Conservation (phyloP, 169 alveolate species). For the Eimeria necatrix region DNA sequence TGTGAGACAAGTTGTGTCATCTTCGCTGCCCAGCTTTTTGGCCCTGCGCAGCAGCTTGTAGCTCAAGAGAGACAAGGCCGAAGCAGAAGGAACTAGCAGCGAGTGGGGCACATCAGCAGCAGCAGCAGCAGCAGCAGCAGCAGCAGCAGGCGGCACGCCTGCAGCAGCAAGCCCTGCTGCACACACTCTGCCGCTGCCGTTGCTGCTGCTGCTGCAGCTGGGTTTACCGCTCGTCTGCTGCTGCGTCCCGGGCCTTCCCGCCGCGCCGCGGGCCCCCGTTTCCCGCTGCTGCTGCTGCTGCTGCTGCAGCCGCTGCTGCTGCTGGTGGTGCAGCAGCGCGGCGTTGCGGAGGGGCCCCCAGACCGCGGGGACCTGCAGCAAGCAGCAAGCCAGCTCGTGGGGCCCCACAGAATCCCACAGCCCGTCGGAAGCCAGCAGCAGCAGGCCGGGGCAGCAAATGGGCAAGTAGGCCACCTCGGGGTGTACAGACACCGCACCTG, state of each 20-base stretch:
- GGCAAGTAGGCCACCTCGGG: slow-evolving; percentile 62
- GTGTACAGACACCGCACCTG: slow-evolving; percentile 1
- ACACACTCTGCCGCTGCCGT: neutral
- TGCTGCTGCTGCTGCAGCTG: slow-evolving; percentile 31
- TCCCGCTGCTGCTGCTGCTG: neutral
- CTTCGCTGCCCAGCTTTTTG: slow-evolving; percentile 58
- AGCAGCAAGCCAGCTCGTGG: neutral
- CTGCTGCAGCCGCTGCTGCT: no score
- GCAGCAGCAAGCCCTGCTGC: no score
- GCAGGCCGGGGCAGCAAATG: slow-evolving; percentile 44
- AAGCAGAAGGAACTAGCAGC: neutral
- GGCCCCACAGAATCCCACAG: slow-evolving; percentile 71
- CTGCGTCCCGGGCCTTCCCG: neutral
- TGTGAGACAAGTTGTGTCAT: slow-evolving; percentile 62
- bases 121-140: neutral
- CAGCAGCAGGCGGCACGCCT: no score
- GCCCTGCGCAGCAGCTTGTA: slow-evolving; percentile 29
- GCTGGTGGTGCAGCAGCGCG: neutral
- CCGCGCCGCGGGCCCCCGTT: neutral
- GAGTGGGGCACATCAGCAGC: neutral
- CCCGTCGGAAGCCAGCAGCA: slow-evolving; percentile 78
- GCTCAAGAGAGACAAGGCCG: neutral
- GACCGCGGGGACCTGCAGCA: slow-evolving; percentile 4
- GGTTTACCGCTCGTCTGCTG: neutral
- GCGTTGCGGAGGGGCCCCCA: slow-evolving; percentile 12